Conservation (phyloP, 2,329 filamentous ascomycete genomes). For the Paraconiothyrium sp. region DNA sequence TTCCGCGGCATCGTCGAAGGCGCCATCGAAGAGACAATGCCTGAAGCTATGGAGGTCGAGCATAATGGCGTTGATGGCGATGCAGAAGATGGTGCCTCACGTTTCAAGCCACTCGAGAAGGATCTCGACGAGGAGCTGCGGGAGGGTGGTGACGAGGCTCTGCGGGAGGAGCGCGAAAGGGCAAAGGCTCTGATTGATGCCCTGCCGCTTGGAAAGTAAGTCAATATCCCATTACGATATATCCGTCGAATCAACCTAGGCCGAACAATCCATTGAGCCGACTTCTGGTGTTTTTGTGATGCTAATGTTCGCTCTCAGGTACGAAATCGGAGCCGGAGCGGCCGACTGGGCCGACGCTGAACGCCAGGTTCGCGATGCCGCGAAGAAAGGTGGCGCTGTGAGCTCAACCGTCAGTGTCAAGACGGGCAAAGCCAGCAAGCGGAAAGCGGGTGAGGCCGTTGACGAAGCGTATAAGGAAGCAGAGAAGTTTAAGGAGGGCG, state of each 20-base stretch:
- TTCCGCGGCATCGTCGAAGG: constrained; percentile 79
- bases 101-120: constrained; percentile 75
- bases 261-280: too few relatives aligned
- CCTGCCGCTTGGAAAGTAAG: constrained; percentile 85
- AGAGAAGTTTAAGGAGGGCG: constrained; percentile 46
- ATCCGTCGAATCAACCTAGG: constrained; percentile 2
- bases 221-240: neutral
- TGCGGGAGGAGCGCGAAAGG: constrained; percentile 76
- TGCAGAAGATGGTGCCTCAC: constrained; percentile 68
- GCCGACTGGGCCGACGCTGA: constrained; percentile 72
- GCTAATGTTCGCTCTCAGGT: constrained; percentile 40
- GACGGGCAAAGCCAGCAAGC: constrained; percentile 69
- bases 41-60: constrained; percentile 54
- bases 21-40: constrained; percentile 63
- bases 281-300: neutral
- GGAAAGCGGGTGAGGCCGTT: constrained; percentile 71
- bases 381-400: constrained; percentile 60
- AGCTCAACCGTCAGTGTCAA: constrained; percentile 82
- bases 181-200: constrained; percentile 90
- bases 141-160: constrained; percentile 80
- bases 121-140: constrained; percentile 83
- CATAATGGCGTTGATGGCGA: constrained; percentile 67
- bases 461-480: constrained; percentile 57
- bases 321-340: constrained; percentile 58
- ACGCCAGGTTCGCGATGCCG: constrained; percentile 70